A percentile compares a stretch with the other conserved stretches of the same genome.
phyloP scores from a whole-genome alignment of 331 rosid genomes.

The Quercus tomentella region DNA sequence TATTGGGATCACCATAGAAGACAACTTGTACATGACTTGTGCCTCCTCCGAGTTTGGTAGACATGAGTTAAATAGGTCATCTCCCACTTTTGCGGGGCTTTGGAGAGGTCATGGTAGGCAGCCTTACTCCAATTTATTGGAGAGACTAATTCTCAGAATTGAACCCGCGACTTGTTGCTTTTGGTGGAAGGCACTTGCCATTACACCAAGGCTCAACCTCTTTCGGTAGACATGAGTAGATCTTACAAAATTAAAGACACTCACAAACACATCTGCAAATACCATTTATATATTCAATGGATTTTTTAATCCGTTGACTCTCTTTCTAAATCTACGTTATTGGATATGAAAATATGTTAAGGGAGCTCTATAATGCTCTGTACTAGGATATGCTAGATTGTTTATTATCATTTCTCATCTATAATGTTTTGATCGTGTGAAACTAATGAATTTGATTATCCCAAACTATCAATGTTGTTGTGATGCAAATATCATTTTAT shows the following conservation, averaged over 20 bases:
- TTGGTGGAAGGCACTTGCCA: too few relatives aligned
- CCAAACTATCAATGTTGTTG: neutral
- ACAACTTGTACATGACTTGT: neutral
- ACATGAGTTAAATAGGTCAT: neutral
- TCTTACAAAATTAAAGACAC: neutral
- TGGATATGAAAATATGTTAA: neutral
- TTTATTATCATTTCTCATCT: slow-evolving; percentile 2
- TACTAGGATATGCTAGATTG: neutral
- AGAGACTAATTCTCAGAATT: too few relatives aligned
- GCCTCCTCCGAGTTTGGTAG: neutral
- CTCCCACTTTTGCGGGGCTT: too few relatives aligned
- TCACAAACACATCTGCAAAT: neutral
- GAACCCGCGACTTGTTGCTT: too few relatives aligned
- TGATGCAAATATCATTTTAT: neutral
- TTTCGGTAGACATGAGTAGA: neutral
- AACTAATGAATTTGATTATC: slow-evolving; percentile 4
- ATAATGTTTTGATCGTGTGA: slow-evolving; percentile 12
- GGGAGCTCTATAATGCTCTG: neutral
- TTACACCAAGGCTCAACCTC: too few relatives aligned
- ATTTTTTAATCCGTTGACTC: neutral
- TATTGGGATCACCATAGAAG: neutral
- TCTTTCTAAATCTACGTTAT: neutral
- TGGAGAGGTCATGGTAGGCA: too few relatives aligned
- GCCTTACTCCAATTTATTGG: too few relatives aligned
- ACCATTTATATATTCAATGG: neutral